These are phyloP conservation scores for Phaeosphaeriaceae sp. DNA, from an alignment of 2,329 filamentous ascomycete genomes.

Conservation along the genomic window DNA sequence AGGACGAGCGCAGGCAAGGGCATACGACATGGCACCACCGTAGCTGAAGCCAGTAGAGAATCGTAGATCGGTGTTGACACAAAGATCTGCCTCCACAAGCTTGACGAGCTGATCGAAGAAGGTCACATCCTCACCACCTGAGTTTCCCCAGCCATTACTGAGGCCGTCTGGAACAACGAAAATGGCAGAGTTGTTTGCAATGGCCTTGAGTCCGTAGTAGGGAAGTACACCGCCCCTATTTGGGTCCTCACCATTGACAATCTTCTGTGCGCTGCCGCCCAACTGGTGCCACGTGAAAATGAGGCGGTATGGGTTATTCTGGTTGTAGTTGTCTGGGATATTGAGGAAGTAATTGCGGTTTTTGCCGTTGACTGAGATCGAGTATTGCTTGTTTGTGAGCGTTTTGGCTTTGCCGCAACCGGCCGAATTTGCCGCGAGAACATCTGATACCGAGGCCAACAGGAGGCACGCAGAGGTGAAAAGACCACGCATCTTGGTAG, in stretches of 20 bases:
- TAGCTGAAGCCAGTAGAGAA: slow-evolving; percentile 51
- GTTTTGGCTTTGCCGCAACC: slow-evolving; percentile 24
- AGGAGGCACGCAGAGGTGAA: slow-evolving; percentile 13
- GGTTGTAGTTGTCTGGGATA: slow-evolving; percentile 50
- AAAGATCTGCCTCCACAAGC: slow-evolving; percentile 49
- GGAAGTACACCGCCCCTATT: slow-evolving; percentile 31
- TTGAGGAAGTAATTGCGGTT: slow-evolving; percentile 50
- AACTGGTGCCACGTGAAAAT: slow-evolving; percentile 53
- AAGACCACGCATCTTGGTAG: slow-evolving; percentile 6
- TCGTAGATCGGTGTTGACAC: slow-evolving; percentile 49
- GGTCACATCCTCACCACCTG: slow-evolving; percentile 49
- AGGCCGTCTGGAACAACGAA: slow-evolving; percentile 53
- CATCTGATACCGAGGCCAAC: slow-evolving; percentile 12
- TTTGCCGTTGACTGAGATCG: slow-evolving; percentile 44
- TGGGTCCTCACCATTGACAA: slow-evolving; percentile 32
- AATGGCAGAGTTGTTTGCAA: slow-evolving; percentile 47
- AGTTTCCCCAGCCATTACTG: slow-evolving; percentile 53
- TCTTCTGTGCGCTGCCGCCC: slow-evolving; percentile 48
- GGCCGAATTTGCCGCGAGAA: slow-evolving; percentile 13
- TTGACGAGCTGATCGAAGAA: slow-evolving; percentile 52
- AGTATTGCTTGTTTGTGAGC: slow-evolving; percentile 16
- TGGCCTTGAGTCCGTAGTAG: slow-evolving; percentile 50
- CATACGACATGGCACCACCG: slow-evolving; percentile 49
- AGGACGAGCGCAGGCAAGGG: slow-evolving; percentile 51
- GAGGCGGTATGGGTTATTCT: slow-evolving; percentile 47